Conservation (phyloP, 1,284 basidiomycete species). For the Austroboletus rostrupii region DNA sequence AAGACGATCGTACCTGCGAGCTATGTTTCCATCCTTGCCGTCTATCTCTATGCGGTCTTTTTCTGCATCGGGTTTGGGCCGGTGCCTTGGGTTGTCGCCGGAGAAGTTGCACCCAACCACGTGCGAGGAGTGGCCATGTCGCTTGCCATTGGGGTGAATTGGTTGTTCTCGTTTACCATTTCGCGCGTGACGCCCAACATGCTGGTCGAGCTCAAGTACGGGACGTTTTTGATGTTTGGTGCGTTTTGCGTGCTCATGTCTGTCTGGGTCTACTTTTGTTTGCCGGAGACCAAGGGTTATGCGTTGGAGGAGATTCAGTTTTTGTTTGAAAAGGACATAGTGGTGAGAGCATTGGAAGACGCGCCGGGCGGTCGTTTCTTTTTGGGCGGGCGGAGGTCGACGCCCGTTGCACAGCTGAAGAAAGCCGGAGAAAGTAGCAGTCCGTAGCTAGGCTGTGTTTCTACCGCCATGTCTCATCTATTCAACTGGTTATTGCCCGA, state of each 20-base stretch:
- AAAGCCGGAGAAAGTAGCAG: neutral
- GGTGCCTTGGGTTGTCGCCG: conserved; percentile 41
- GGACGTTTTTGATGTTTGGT: conserved; percentile 51
- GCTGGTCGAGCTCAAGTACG: conserved; percentile 45
- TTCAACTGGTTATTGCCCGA: conserved; percentile 45
- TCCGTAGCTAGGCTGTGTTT: too few relatives aligned
- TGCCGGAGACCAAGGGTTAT: conserved; percentile 46
- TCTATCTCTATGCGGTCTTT: conserved; percentile 47
- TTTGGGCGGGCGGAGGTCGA: conserved; percentile 32
- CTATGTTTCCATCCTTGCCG: conserved; percentile 46
- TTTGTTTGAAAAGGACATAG: conserved; percentile 42
- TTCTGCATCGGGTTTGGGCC: conserved; percentile 44
- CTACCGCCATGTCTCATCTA: conserved; percentile 38
- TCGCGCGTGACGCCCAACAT: conserved; percentile 50
- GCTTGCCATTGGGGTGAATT: conserved; percentile 42
- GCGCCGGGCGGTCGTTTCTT: conserved; percentile 44
- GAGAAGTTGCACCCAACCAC: conserved; percentile 49
- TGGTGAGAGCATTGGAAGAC: conserved; percentile 41
- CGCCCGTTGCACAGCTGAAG: conserved; percentile 28
- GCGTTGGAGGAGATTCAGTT: conserved; percentile 46
- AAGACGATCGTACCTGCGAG: conserved; percentile 26
- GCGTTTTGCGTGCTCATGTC: conserved; percentile 43
- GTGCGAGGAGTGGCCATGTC: conserved; percentile 42
- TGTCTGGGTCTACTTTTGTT: conserved; percentile 40
- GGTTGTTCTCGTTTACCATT: conserved; percentile 47